Conservation (phyloP, 2,329 filamentous ascomycete species). For the Aspergillus novoparasiticus region DNA sequence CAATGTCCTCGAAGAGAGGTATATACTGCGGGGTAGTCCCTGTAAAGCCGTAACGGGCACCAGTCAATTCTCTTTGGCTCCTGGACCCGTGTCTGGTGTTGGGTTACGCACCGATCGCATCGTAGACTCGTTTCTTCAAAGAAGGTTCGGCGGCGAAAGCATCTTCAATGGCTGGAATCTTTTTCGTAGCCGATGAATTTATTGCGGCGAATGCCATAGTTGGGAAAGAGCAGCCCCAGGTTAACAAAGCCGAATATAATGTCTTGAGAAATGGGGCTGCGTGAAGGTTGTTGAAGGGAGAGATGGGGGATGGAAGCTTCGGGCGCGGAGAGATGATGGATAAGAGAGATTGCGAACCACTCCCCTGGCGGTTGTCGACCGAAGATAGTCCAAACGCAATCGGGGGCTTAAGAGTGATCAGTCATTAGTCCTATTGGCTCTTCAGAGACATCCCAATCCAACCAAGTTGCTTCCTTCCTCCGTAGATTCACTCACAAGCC, state of each 20-base stretch:
- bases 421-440: conserved; percentile 1
- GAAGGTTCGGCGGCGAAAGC: conserved; percentile 43
- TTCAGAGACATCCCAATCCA: not conserved
- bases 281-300: not conserved
- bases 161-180: conserved; percentile 40
- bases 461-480: not conserved
- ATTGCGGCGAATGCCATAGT: conserved; percentile 44
- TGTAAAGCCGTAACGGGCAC: conserved; percentile 22
- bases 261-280: conserved; percentile 1
- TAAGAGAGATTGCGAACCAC: conserved; percentile 21
- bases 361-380: conserved; percentile 23
- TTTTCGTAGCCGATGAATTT: conserved; percentile 27
- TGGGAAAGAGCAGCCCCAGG: conserved; percentile 16
- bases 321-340: conserved; percentile 14
- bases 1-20: conserved; percentile 53
- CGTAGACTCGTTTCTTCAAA: conserved; percentile 45
- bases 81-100: not conserved
- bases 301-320: conserved; percentile 3
- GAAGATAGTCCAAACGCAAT: conserved; percentile 7
- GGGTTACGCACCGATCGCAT: conserved; percentile 45
- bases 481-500: not conserved
- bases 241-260: not conserved
- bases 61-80: not conserved
- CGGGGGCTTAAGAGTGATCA: not conserved
- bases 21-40: conserved; percentile 40